Base-by-base conservation (phyloP, 192 early-diverging fungal species). In the Coemansia sp. region DNA sequence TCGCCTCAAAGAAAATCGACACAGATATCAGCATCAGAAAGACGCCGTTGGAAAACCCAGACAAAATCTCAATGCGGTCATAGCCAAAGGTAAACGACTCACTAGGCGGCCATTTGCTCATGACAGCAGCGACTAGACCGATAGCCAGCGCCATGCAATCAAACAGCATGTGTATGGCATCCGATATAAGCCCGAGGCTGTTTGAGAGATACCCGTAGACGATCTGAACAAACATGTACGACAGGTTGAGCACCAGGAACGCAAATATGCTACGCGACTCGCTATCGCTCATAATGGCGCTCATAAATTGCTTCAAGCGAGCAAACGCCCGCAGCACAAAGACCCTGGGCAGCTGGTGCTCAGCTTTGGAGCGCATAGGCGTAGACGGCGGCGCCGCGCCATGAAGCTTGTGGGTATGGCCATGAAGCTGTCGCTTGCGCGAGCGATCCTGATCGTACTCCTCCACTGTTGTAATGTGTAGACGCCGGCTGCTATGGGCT, bases 121-220 rank as follows among this genome's bases (percentile, higher is more conserved):
- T 90, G 2, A 96, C 93, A 2, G 91, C 87, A 8, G 96, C 96
- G 59, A 90, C 84, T 9, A 98, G 75, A 26, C 92, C 92, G 35
- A 96, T 86, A 3, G 90, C 91, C 65, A 98, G 69, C 6, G 94
- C 94, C 73, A 95, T 83, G 61, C 93, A 95, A 79, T 98, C 96
- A 80, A 98, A 98, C 62, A 96, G 87, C 96, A 98, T 98, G 76
- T 98, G 96, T 57, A 96, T 93, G 16, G 96, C 96, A 77, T 98
- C 96, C 31, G 94, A 93, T 21, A 93, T 94, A 23, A 98, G 85
- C 6, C 94, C 94, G 52, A 98, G 82, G 71, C 88, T 90, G 80
- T 93, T 93, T 47, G 90, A 90, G 76, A 86, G 88, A 28, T 89
- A 84, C 43, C 91, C 91, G 58, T 93, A 93, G 10, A 86, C 59